Base-by-base conservation (phyloP, 495 filamentous ascomycete genomes). In the Talaromyces nanjingensis region DNA sequence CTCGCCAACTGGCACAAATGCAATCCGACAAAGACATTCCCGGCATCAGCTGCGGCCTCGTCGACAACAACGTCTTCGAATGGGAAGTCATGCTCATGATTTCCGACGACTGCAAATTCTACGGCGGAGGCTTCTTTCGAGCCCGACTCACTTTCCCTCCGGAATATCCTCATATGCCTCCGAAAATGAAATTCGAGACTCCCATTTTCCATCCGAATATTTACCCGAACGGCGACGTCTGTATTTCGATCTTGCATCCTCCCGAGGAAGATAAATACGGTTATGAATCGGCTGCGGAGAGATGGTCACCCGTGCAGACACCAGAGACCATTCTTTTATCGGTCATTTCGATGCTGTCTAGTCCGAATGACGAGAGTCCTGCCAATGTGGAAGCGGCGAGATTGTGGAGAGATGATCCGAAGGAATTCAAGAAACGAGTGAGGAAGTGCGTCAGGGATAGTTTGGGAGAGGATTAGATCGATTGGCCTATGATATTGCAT, bases 51-150 rank as follows among this genome's bases (percentile, higher is more conserved):
- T 94, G 89, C 71, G 94, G 94, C 1, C 80, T 98, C 33, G 86
- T 94, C 25, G 86, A 89, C 68, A 87, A 81, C 78, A 97, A 96
- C 71, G 88, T 98, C n/a, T 97, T 96, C 67, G 89, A 97, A 79
- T 98, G 94, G 94, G 93, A 98, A 74, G 92, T 98, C 16, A 96
- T 97, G 89, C 84, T 98, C 37, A 98, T 98, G 94, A 94, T 98
- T 69, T 90, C 83, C 33, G 94, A 98, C 70, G 94, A 98, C 68
- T 93, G 91, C 75, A 93, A 96, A 75, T 88, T 91, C 70, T 98
- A 98, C 70, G 96, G 93, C 67, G 94, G 88, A 87, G 92, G 90
- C 59, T 93, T 92, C 80, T 97, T 96, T 80, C 86, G 89, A 64
- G 91, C 91, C 11, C 81, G 86, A 64, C 86, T 96, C 65, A 80